Base-by-base conservation (phyloP, 768 basidiomycete genomes). In the Suillus brevipes region DNA sequence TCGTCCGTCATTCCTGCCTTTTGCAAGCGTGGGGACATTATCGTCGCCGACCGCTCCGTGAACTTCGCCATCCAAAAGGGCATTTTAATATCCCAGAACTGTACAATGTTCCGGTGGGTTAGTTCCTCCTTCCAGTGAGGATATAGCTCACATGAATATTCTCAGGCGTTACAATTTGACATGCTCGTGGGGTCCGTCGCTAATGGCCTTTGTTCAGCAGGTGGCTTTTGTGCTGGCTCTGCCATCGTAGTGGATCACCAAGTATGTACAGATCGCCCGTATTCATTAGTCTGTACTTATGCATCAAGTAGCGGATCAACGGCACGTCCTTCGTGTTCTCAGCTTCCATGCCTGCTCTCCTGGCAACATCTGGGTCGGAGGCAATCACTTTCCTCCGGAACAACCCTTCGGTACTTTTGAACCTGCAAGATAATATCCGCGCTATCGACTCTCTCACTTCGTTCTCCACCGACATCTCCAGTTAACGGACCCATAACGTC, bases 61-160 rank as follows among this genome's bases (percentile, higher is more conserved):
- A 97, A 92, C 77, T 95, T 99, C 76, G 89, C 93, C 18, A 92
- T 98, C 62, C 96, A 98, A 75, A 97, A 95, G 78, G 97, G 97
- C 20, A 87, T 99, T 36, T 91, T 97, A 75, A 94, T 98, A 65
- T 92, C 91, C 23, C 89, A 0, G 97, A 99, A 73, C 80, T 97
- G 23, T 98, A 92, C 79, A 95, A 95, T 65, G 90, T 99, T 60
- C 90, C 95, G 0, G 95, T 94, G 78, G 62, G 89, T 78, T 64
- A 57, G 23, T 31, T 52, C 5, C n/a, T 60, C 9, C 9, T 18
- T 36, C 52, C 40, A 59, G 31, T 31, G 16, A 12, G n/a, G 9
- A 12, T 47, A 42, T 31, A 20, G 25, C 61, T 55, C 60, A 70
- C 42, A 66, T 57, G 0, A 55, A 7, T 4, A 16, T 16, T n/a